Percentiles rank a stretch among this genome's conserved stretches.
phyloP scores from a whole-genome alignment of 2,329 filamentous ascomycete species.

The Penicillium sp. region DNA sequence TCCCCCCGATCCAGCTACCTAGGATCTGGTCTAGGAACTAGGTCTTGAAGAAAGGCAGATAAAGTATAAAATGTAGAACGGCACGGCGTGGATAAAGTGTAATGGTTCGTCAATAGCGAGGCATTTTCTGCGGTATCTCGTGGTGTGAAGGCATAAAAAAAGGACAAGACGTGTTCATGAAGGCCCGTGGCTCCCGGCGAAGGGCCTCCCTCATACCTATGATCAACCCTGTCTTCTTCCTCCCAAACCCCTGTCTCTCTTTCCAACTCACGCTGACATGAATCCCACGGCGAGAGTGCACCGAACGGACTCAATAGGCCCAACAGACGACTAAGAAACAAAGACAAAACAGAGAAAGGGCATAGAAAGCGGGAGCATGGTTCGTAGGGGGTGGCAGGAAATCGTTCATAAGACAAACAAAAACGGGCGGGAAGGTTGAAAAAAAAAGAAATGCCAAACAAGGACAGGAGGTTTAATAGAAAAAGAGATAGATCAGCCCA shows the following conservation, averaged over 20 bases:
- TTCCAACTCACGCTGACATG: slow-evolving; percentile 4
- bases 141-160: slow-evolving; percentile 33
- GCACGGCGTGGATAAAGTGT: slow-evolving; percentile 1
- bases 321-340: slow-evolving; percentile 19
- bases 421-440: slow-evolving; percentile 4
- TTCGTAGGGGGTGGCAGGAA: slow-evolving; percentile 12
- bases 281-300: slow-evolving; percentile 16
- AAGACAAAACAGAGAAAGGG: slow-evolving; percentile 15
- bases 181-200: slow-evolving; percentile 20
- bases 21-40: not conserved
- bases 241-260: slow-evolving; percentile 6
- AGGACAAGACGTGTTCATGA: slow-evolving; percentile 19
- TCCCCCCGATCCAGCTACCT: not conserved
- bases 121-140: slow-evolving; percentile 40
- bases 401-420: slow-evolving; percentile 14
- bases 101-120: slow-evolving; percentile 35
- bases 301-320: slow-evolving; percentile 6
- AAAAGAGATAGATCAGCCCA: slow-evolving; percentile 15
- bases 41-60: not conserved
- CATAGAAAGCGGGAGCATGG: slow-evolving; percentile 19
- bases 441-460: slow-evolving; percentile 9
- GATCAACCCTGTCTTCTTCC: slow-evolving; percentile 1
- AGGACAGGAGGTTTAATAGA: slow-evolving; percentile 2
- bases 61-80: not conserved
- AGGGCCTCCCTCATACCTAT: slow-evolving; percentile 14